Evolutionary conservation across 2,329 filamentous ascomycete species (phyloP), one percentile per base, ranked within the genome.

Genomic region (Microsporum ferrugineum): DNA sequence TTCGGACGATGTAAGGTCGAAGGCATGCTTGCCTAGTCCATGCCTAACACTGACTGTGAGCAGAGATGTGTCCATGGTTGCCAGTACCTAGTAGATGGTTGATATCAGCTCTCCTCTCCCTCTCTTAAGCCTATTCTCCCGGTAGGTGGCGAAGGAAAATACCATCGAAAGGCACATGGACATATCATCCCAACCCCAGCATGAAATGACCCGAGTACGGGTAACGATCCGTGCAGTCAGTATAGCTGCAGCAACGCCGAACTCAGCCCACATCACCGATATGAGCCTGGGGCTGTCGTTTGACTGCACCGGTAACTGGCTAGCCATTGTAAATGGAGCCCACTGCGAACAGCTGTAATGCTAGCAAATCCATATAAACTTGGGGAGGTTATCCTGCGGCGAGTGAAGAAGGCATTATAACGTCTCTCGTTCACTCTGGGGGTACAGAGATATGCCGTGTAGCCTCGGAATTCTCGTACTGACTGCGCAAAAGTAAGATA

Each of bases 111-210:
- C 3, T 51, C 23, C 45, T 27, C 2, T 27, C 23, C 14, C 7
- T 27, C 4, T 14, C 8, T 31, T 5, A 29, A 1, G 12, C 10
- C 27, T 23, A 14, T 7, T 31, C 3, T 47, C 17, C 27, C 4
- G 23, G 1, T 29, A 51, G 31, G 12, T 10, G 27, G 45, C 8
- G 45, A 45, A 31, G 3, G 29, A 39, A 23, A 23, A 43, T 62
- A 64, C 63, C 61, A 64, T 63, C 17, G 63, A 59, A 23, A 64
- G 34, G 53, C 63, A 61, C 49, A 63, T 61, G 47, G 61, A 61
- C 2, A 51, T 41, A 63, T 64, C 63, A 17, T 64, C 63, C 61
- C 61, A 64, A 10, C 61, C 61, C 58, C 61, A 64, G 17, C 31
- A 39, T 7, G 59, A 56, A 41, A 57, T 62, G 27, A 64, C n/a